Conservation (phyloP, 352 stramenopile species). For the Phytopythium oedochilum region DNA sequence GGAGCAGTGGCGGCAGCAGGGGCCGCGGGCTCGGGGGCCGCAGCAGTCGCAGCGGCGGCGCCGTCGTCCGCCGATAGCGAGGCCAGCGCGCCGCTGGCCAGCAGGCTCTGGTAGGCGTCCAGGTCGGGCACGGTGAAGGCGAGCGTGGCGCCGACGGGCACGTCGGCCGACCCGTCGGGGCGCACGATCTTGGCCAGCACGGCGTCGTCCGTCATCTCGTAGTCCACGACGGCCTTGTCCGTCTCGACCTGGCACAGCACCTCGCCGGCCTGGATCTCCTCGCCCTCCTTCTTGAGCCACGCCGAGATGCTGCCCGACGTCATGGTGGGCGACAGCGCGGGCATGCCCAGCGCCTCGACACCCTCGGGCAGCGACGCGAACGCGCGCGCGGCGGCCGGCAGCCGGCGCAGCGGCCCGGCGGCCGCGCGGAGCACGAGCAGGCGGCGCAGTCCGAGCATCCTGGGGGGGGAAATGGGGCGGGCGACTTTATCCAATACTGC, state of each 20-base stretch:
- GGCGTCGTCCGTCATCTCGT: conserved; percentile 97
- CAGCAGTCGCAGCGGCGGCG: conserved; percentile 5
- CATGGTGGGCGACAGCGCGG: conserved; percentile 97
- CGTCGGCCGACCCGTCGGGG: conserved; percentile 77
- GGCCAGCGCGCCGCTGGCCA: conserved; percentile 51
- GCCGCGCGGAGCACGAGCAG: conserved; percentile 26
- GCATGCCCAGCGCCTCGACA: conserved; percentile 86
- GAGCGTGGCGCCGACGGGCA: conserved; percentile 91
- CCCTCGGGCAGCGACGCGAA: conserved; percentile 70
- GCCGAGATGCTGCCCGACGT: conserved; percentile 89
- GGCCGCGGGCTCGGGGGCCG: conserved; percentile 4
- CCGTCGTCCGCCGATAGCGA: conserved; percentile 24
- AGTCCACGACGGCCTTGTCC: conserved; percentile 98
- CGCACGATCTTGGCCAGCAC: conserved; percentile 94
- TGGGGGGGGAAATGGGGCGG: no score
- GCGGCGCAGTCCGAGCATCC: no score
- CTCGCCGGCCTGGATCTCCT: conserved; percentile 88
- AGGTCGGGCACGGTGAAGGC: conserved; percentile 93
- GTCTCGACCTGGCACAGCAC: conserved; percentile 97
- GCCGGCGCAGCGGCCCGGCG: conserved; percentile 4
- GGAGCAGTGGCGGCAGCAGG: conserved; percentile 3
- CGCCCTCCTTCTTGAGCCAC: conserved; percentile 93
- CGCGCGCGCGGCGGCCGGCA: conserved; percentile 16
- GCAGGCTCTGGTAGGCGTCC: conserved; percentile 63
- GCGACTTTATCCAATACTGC: no score